phyloP scores from a whole-genome alignment of 306 rosid species.

The Hippophae rhamnoides region DNA sequence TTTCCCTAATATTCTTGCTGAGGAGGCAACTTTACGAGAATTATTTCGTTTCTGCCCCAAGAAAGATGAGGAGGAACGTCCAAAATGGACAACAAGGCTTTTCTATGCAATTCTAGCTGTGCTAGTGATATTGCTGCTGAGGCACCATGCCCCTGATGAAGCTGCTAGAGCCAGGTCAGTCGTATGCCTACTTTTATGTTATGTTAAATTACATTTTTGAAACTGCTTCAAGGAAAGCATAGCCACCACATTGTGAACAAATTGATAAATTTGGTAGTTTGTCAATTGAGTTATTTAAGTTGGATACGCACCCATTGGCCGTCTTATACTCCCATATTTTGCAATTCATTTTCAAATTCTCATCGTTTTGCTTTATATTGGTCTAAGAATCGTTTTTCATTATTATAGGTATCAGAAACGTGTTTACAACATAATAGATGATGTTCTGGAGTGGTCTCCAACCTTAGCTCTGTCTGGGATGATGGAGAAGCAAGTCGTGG shows the following conservation, averaged over 20 bases:
- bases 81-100: constrained; percentile 89
- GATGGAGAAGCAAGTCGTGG: constrained; percentile 80
- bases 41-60: constrained; percentile 85
- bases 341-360: no score
- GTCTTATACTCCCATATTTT: no score
- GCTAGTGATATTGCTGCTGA: constrained; percentile 64
- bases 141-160: constrained; percentile 99
- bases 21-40: constrained; percentile 93
- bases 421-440: constrained; percentile 89
- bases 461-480: constrained; percentile 85
- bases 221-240: neutral
- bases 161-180: constrained; percentile 97
- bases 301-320: no score
- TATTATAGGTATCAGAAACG: constrained; percentile 76
- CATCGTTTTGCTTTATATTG: no score
- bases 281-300: no score
- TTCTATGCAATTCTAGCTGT: constrained; percentile 75
- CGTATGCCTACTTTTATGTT: neutral
- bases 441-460: constrained; percentile 98
- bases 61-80: constrained; percentile 94
- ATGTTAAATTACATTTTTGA: neutral
- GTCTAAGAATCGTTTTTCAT: neutral
- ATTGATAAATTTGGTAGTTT: no score
- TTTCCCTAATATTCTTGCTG: constrained; percentile 91
- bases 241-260: neutral